A percentile compares a stretch with the other conserved stretches of the same genome.
Evolutionary conservation across 441 rosid genomes (phyloP).

Genomic region (Syzygium syzygioides): DNA sequence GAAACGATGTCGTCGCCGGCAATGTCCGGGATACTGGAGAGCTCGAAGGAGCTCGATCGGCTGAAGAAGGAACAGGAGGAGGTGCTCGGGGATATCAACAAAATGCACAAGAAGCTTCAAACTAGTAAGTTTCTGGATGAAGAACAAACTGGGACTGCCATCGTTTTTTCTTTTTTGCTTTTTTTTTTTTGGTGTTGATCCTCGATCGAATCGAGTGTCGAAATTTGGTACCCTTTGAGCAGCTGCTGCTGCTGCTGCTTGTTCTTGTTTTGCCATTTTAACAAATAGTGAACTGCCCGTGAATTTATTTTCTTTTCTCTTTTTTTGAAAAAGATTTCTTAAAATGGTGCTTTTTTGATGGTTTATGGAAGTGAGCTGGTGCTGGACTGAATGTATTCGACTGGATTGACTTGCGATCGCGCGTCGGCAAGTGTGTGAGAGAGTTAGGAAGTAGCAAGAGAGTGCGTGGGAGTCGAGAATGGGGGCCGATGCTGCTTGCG

Average conservation of each 20-base stretch:
- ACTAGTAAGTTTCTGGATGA: constrained; percentile 30
- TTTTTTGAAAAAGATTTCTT: not conserved
- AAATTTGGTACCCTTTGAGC: not conserved
- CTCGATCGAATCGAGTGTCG: not conserved
- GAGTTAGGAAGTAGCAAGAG: not conserved
- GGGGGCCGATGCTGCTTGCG: not conserved
- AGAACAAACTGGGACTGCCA: not conserved
- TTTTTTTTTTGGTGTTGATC: not conserved
- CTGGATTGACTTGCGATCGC: not conserved
- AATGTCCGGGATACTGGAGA: constrained; percentile 56
- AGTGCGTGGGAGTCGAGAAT: not conserved
- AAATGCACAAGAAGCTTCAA: constrained; percentile 89
- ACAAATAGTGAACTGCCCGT: not conserved
- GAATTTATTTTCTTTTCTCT: not conserved
- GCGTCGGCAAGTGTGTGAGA: not conserved
- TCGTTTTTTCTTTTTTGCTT: not conserved
- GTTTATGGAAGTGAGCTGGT: not conserved
- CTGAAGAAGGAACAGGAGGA: constrained; percentile 79
- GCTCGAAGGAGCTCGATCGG: constrained; percentile 81
- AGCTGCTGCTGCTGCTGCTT: not conserved
- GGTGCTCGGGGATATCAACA: constrained; percentile 71
- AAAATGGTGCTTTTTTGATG: rapidly evolving
- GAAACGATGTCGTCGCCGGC: constrained; percentile 60
- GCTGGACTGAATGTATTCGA: not conserved
- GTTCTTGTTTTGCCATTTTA: not conserved